Percentiles rank a stretch among this genome's conserved stretches.
Conservation (phyloP, 208 protist genomes). For the Vickermania ingenoplastis region DNA sequence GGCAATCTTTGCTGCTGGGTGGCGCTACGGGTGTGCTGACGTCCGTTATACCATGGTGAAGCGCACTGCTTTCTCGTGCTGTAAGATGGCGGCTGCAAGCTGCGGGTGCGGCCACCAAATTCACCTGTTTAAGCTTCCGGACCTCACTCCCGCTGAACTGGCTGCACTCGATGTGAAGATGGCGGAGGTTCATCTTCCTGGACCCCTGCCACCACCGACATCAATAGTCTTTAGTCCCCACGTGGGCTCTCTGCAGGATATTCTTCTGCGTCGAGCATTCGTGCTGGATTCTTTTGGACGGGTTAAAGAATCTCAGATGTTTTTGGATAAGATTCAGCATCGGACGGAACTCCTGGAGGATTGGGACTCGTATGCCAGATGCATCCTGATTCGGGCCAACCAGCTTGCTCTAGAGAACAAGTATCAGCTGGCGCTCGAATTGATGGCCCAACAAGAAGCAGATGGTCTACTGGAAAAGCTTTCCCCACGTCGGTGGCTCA, state of each 20-base stretch:
- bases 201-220: background rate
- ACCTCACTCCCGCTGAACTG: background rate
- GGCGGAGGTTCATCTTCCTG: background rate
- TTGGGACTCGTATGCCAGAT: constrained; percentile 7
- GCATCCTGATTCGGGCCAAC: constrained; percentile 11
- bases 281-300: constrained; percentile 23
- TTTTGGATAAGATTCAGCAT: constrained; percentile 16
- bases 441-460: background rate
- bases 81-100: constrained; percentile 15
- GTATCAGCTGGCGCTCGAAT: constrained; percentile 7
- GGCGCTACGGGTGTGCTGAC: constrained; percentile 25
- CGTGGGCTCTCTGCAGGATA: constrained; percentile 18
- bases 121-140: constrained; percentile 9
- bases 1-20: constrained; percentile 40
- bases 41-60: constrained; percentile 19
- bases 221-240: constrained; percentile 13
- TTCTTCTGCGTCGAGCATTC: constrained; percentile 39
- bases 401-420: constrained; percentile 6
- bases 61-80: constrained; percentile 14
- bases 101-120: constrained; percentile 17
- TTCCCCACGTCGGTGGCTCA: constrained; percentile 9
- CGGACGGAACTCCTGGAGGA: constrained; percentile 16
- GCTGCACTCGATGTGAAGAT: background rate
- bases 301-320: constrained; percentile 22
- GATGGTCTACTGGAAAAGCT: background rate